Percentiles rank a stretch among this genome's conserved stretches.
These are phyloP conservation scores for Neodidymelliopsis sp. DNA, from an alignment of 2,329 filamentous ascomycete species.

Conservation along the genomic window DNA sequence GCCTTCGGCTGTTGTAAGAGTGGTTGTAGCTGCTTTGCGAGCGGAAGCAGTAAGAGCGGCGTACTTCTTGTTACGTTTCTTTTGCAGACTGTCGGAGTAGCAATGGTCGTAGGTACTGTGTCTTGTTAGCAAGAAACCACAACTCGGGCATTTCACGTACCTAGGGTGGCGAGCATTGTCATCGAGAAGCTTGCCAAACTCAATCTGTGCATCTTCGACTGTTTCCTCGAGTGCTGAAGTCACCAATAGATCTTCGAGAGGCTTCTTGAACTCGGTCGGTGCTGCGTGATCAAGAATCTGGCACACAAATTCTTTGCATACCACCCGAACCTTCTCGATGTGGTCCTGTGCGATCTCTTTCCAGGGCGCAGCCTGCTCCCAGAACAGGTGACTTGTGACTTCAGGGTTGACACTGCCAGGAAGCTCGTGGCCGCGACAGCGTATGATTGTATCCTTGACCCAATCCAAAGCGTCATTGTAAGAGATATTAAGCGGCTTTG, in stretches of 20 bases:
- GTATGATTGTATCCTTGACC: conserved; percentile 49
- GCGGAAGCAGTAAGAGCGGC: not conserved
- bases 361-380: conserved; percentile 65
- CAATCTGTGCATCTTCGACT: conserved; percentile 40
- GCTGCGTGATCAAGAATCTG: conserved; percentile 48
- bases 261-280: conserved; percentile 49
- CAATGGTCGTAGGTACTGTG: conserved; percentile 57
- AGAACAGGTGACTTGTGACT: conserved; percentile 66
- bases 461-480: conserved; percentile 49
- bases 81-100: conserved; percentile 1
- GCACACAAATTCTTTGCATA: conserved; percentile 46
- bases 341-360: conserved; percentile 47
- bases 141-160: too few species aligned
- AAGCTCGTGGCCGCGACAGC: conserved; percentile 62
- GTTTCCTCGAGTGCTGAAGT: conserved; percentile 52
- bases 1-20: not conserved
- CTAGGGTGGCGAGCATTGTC: conserved; percentile 58
- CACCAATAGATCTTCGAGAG: conserved; percentile 44
- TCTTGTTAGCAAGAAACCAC: not conserved
- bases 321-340: conserved; percentile 45
- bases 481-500: not conserved
- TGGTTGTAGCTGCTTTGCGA: not conserved
- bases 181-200: conserved; percentile 56
- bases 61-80: conserved; percentile 2
- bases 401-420: conserved; percentile 67